Conservation (phyloP, 2,329 filamentous ascomycete genomes). For the Meredithiella fracta region DNA sequence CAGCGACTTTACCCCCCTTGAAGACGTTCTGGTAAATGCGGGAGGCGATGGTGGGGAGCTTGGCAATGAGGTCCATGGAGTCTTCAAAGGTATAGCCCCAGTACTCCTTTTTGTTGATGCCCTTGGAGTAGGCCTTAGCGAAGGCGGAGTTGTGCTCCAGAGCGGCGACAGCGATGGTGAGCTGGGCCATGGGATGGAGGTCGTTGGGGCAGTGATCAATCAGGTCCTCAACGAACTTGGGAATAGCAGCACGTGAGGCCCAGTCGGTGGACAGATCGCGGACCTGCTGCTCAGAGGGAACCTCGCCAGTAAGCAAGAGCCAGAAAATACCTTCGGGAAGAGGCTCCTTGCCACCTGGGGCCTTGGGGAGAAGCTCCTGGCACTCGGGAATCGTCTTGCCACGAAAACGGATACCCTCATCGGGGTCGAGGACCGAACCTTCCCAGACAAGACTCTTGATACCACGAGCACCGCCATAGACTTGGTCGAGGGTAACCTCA, state of each 20-base stretch:
- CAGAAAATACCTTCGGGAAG: constrained; percentile 99
- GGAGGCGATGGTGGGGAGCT: constrained; percentile 93
- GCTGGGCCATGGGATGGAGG: constrained; percentile 99
- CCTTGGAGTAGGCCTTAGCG: constrained; percentile 96
- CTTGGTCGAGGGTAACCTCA: constrained; percentile 97
- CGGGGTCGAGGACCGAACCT: constrained; percentile 90
- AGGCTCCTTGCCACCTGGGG: constrained; percentile 88
- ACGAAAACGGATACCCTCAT: constrained; percentile 98
- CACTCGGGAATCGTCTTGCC: constrained; percentile 98
- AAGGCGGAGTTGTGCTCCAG: constrained; percentile 97
- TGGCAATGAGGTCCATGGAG: constrained; percentile 98
- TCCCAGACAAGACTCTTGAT: constrained; percentile 99
- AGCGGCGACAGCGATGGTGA: constrained; percentile 92
- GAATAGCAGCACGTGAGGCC: constrained; percentile 91
- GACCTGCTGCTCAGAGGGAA: constrained; percentile 95
- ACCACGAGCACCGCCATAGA: constrained; percentile 96
- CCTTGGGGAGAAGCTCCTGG: constrained; percentile 94
- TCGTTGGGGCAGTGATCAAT: constrained; percentile 98
- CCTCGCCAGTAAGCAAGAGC: constrained; percentile 95
- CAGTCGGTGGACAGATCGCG: constrained; percentile 96
- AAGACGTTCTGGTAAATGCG: constrained; percentile 99
- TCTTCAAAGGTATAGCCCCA: constrained; percentile 99
- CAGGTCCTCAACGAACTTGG: constrained; percentile 97
- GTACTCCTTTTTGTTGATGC: constrained; percentile 99
- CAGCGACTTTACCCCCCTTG: constrained; percentile 97